Evolutionary conservation across 1,284 basidiomycete species (phyloP).

Genomic region (Butyriboletus appendiculatus): DNA sequence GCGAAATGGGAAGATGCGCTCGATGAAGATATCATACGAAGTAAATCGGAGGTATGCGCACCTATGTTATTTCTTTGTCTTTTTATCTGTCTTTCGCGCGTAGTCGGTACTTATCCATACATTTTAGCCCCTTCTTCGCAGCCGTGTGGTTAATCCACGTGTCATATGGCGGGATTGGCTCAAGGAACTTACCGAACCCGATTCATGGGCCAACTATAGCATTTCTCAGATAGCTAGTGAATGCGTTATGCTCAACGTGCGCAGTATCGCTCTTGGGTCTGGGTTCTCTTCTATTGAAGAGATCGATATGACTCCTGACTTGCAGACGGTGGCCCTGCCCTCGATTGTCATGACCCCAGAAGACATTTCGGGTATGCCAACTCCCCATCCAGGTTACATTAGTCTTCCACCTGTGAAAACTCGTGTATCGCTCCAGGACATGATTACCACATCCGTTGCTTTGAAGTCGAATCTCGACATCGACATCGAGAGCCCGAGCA

Average conservation of each 20-base stretch:
- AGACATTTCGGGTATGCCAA: conserved; percentile 21
- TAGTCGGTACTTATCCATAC: conserved; percentile 6
- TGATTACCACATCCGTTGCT: conserved; percentile 67
- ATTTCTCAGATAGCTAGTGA: conserved; percentile 70
- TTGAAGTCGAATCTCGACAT: conserved; percentile 67
- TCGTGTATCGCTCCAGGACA: conserved; percentile 66
- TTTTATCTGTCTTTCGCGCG: background rate
- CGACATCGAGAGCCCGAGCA: conserved; percentile 50
- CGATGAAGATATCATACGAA: conserved; percentile 71
- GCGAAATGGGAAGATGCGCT: conserved; percentile 65
- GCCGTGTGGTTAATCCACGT: conserved; percentile 72
- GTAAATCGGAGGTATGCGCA: conserved; percentile 57
- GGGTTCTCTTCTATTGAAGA: conserved; percentile 29
- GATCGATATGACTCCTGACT: conserved; percentile 3
- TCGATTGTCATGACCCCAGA: conserved; percentile 15
- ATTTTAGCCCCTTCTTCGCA: conserved; percentile 63
- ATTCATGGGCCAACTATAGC: conserved; percentile 69
- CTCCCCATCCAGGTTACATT: conserved; percentile 29
- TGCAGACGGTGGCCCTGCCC: conserved; percentile 1
- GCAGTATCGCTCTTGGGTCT: conserved; percentile 50
- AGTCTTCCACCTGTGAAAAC: conserved; percentile 32
- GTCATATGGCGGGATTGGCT: conserved; percentile 66
- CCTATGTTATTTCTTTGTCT: background rate
- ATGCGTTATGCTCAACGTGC: conserved; percentile 68
- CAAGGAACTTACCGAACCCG: conserved; percentile 61